Evolutionary conservation across 805 yeast genomes (phyloP), one percentile per base, ranked within the genome.

Genomic region (Saturnispora gosingensis): DNA sequence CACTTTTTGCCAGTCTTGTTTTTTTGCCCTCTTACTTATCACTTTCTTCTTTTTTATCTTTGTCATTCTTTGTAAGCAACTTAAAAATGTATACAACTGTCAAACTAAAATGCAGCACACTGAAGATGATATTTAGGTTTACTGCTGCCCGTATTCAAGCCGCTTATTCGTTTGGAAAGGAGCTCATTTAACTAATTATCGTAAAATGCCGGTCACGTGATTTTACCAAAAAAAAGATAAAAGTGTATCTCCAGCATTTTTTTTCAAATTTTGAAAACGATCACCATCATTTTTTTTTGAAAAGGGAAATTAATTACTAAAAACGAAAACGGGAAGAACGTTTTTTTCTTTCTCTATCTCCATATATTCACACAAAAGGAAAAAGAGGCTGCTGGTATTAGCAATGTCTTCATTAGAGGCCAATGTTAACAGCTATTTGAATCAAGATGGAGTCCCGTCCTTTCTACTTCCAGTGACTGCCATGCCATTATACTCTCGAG

Each of bases 391-490:
- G 13, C 34, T 10, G 13, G 13, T 30, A 30, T 11, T 11, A 30
- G 34, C 34, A 11, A 30, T 30, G 34, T 30, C 34, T 30, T 22
- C 30, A 22, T 40, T 40, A 22, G 30, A 40, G 44, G 16, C 11
- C 13, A 24, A 40, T 10, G 44, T 40, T 15, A 40, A 11, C n/a
- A 27, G 28, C n/a, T 35, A 49, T 18, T 28, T 38, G 16, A 28
- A 16, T 6, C 39, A 28, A 10, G 24, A 28, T 11, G 28, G 20
- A 10, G 42, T 49, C 6, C 52, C 52, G 13, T 46, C 32, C 6
- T 49, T 49, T 28, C 11, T 49, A 15, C 38, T 36, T 18, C 52
- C 52, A 2, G 25, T 44, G 4, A 35, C 52, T 10, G 48, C 48
- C 5, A 43, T 44, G 48, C 52, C 52, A 6, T 15, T 49, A 43